These are phyloP conservation scores for Eucalyptus marginata DNA, from an alignment of 345 rosid species.

Conservation along the genomic window DNA sequence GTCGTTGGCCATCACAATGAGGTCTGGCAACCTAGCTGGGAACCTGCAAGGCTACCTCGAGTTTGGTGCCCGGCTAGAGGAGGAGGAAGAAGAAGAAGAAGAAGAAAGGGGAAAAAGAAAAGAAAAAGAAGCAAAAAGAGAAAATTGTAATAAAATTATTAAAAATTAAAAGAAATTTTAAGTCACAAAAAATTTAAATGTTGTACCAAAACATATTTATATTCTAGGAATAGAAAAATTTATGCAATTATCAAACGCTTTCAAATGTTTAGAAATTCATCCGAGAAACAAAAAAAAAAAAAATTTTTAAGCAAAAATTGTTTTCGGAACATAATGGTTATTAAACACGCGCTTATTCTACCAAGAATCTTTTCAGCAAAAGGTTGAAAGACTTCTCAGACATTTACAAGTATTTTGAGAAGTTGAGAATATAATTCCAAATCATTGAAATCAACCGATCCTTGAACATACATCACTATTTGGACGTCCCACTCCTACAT, in stretches of 20 bases:
- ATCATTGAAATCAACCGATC: not conserved
- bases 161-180: too few species aligned
- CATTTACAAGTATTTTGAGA: not conserved
- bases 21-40: too few species aligned
- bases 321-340: fast-evolving
- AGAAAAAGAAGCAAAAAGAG: too few species aligned
- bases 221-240: fast-evolving
- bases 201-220: too few species aligned
- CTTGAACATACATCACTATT: not conserved
- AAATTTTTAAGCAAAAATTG: too few species aligned
- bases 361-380: not conserved
- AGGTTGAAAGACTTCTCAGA: not conserved
- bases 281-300: fast-evolving
- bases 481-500: not conserved
- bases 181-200: too few species aligned
- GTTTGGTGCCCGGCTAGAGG: fast-evolving
- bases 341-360: not conserved
- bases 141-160: too few species aligned
- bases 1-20: too few species aligned
- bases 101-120: too few species aligned
- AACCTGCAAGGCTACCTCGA: too few species aligned
- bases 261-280: too few species aligned
- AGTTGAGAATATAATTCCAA: not conserved
- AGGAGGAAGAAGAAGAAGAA: too few species aligned
- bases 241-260: fast-evolving